Base-by-base conservation (phyloP, 202 grass and related monocot genomes). In the Saccharum hybrid region DNA sequence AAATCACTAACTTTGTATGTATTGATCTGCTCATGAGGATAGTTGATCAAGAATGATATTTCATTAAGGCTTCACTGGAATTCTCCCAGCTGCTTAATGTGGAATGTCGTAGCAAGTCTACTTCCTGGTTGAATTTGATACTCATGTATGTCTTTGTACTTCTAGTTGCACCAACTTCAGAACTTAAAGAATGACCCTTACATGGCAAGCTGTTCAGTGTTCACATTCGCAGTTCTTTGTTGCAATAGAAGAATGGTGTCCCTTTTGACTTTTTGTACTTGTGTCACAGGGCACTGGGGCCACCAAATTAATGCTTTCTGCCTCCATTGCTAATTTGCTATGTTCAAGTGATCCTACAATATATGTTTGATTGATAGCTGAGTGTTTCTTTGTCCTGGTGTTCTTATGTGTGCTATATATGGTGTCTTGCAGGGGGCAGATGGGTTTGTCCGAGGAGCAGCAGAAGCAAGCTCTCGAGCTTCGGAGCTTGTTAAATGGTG, bases 401-500 rank as follows among this genome's bases (percentile, higher is more conserved):
- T 67, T 72, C 65, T 85, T 74, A 52, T 77, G n/a, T 68, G 37
- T 78, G 46, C 40, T 75, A 69, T 54, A 54, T 60, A 23, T 74
- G 74, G 3, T 65, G 23, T 66, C 10, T 15, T 72, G 48, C 83
- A 97, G 94, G 84, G 94, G 94, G 72, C 89, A 94, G 80, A 81
- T 94, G 67, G 94, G 91, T 37, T 88, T 94, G 81, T 88, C 94
- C 40, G 87, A 82, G 75, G 89, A 97, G 60, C 72, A 97, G 72
- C 94, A 97, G 81, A 97, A 92, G 88, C 86, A 92, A 82, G 85
- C 87, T 72, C 70, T 88, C 30, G 91, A 92, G 71, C 77, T 88
- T 57, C 86, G 77, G 79, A 85, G 16, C 76, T 83, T 86, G 88
- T 67, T 68, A 18, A 86, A 90, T 88, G 84, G 83, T 66, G 60